phyloP scores from a whole-genome alignment of 768 basidiomycete genomes.

The Boletus fagicola region DNA sequence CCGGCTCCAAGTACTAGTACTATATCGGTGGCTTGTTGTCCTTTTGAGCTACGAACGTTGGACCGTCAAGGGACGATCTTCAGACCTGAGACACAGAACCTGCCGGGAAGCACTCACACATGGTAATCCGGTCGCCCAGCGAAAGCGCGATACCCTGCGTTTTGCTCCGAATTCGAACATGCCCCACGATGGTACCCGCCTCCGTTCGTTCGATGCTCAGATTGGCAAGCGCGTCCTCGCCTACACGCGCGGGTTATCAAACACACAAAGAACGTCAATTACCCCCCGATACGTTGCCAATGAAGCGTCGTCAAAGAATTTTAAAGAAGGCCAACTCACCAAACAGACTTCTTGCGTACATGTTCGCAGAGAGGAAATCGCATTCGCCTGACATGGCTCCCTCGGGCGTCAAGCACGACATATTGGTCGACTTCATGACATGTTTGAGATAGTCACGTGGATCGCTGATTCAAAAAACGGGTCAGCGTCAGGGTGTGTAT shows the following conservation, averaged over 20 bases:
- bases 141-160: constrained; percentile 97
- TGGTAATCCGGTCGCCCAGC: constrained; percentile 84
- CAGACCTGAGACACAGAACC: not conserved
- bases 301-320: too few species aligned
- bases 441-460: constrained; percentile 89
- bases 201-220: constrained; percentile 88
- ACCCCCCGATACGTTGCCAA: too few species aligned
- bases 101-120: constrained; percentile 43
- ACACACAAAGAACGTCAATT: not conserved
- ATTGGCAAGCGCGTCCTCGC: constrained; percentile 96
- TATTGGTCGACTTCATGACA: constrained; percentile 93
- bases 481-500: too few species aligned
- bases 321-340: too few species aligned
- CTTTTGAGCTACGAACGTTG: constrained; percentile 37
- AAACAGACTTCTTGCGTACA: constrained; percentile 93
- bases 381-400: constrained; percentile 90
- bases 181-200: constrained; percentile 78
- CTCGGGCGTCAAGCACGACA: constrained; percentile 93
- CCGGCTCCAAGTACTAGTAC: not conserved
- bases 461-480: constrained; percentile 51
- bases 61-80: not conserved
- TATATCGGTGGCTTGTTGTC: constrained; percentile 36
- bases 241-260: constrained; percentile 36
- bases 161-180: constrained; percentile 95
- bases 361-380: constrained; percentile 94